These are phyloP conservation scores for Basidiobolus heterosporus DNA, from an alignment of 371 early-diverging fungal species.

Conservation along the genomic window DNA sequence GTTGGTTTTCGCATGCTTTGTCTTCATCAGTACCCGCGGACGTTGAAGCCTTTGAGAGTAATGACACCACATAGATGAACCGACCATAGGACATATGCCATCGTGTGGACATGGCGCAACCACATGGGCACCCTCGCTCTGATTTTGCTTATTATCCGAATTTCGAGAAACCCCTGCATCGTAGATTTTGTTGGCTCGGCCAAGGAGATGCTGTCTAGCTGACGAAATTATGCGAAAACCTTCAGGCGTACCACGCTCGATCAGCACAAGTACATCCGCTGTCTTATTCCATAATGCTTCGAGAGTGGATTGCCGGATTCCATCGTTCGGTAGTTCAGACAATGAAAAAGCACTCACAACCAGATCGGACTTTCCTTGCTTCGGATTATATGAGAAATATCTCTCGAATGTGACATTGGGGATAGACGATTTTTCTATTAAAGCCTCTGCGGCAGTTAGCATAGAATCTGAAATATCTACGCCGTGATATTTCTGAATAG, in stretches of 20 bases:
- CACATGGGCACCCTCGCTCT: conserved; percentile 4
- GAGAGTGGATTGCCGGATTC: conserved; percentile 40
- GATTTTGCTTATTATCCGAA: conserved; percentile 1
- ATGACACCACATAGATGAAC: conserved; percentile 57
- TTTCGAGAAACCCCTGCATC: too few relatives aligned
- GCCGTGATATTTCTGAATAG: conserved; percentile 14
- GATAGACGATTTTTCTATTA: conserved; percentile 9
- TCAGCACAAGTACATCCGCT: conserved; percentile 55
- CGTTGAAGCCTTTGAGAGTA: conserved; percentile 68
- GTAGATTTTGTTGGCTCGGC: conserved; percentile 9
- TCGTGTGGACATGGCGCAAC: conserved; percentile 47
- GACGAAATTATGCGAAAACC: conserved; percentile 51
- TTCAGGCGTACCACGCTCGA: conserved; percentile 74
- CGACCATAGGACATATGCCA: conserved; percentile 43
- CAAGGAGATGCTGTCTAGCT: conserved; percentile 53
- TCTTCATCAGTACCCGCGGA: conserved; percentile 52
- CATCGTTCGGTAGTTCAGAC: conserved; percentile 49
- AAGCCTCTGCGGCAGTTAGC: conserved; percentile 44
- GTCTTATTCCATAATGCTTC: conserved; percentile 65
- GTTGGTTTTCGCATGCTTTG: conserved; percentile 50
- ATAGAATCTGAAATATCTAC: conserved; percentile 71
- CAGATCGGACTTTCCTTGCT: conserved; percentile 33
- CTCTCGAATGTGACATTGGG: conserved; percentile 34
- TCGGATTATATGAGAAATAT: conserved; percentile 35
- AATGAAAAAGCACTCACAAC: conserved; percentile 60